phyloP scores from a whole-genome alignment of 345 rosid genomes.

The Brassica incana region DNA sequence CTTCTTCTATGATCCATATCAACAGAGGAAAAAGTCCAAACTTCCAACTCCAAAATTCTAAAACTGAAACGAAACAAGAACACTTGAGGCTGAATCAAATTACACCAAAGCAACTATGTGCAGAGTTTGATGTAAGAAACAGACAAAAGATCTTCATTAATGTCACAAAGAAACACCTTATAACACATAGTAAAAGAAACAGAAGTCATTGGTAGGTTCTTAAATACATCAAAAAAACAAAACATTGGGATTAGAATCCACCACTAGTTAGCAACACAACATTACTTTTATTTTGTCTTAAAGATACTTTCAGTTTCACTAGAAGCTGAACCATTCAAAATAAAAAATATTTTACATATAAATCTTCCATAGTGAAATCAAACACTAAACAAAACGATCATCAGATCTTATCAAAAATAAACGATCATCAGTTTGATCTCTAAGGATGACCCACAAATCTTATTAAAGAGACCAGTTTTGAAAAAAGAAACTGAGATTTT shows the following conservation, averaged over 20 bases:
- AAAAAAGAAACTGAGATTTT: background rate
- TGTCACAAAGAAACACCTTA: conserved; percentile 7
- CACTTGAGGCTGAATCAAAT: background rate
- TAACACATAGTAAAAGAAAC: background rate
- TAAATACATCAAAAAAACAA: background rate
- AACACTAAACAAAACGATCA: background rate
- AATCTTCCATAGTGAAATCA: conserved; percentile 12
- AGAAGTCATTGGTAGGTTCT: background rate
- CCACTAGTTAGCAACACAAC: conserved; percentile 23
- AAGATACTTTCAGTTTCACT: conserved; percentile 15
- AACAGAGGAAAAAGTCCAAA: background rate
- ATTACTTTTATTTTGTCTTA: conserved; percentile 2
- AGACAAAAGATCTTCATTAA: conserved; percentile 14
- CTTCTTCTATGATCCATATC: conserved; percentile 58
- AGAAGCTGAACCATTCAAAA: conserved; percentile 19
- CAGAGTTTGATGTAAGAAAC: too few species aligned
- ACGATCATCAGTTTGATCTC: too few species aligned
- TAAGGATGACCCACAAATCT: conserved; percentile 17
- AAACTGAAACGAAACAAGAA: too few species aligned
- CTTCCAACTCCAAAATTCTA: conserved; percentile 18
- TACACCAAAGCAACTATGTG: background rate
- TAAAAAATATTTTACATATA: background rate
- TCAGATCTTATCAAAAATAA: conserved; percentile 4
- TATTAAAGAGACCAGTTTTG: background rate
- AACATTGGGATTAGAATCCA: conserved; percentile 24